Evolutionary conservation across 495 filamentous ascomycete species (phyloP), one percentile per base, ranked within the genome.

Genomic region (Podospora australis): DNA sequence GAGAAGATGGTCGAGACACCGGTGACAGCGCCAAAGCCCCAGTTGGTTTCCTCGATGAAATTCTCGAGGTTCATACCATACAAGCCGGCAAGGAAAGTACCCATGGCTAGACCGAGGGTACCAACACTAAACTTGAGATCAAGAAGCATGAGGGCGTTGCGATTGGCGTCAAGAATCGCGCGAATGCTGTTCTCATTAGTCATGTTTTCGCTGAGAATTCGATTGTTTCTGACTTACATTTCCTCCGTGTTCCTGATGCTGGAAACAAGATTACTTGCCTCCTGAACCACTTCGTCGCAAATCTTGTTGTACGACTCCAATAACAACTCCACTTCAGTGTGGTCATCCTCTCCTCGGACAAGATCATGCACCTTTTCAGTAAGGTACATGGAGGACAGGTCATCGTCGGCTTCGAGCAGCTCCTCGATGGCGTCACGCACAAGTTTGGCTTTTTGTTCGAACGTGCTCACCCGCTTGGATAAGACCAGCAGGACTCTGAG

Each of bases 11-110:
- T 75, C 47, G 84, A 90, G 53, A 76, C 73, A 11, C 66, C 72
- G 3, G 82, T 86, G 52, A 97, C 82, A 35, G 77, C 80, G 22
- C 74, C 71, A 64, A 98, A 96, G 8, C 90, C 92, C 58, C 90
- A 73, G 64, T 88, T 81, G n/a, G 87, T 88, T 66, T 97, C 92
- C 71, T 98, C 92, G 53, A 97, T 84, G 66, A 97, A 98, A 67
- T 97, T 97, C 62, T 95, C 94, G 53, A 98, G 73, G 69, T 98
- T 98, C 90, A 96, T 96, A 56, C 92, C 92, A 73, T 97, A 97
- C 10, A 97, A 81, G n/a, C 88, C 89, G 22, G 92, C 92, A 60
- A 95, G 79, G 59, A 97, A 89, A 41, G 94, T 95, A 24, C 92
- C 92, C 55, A 88, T 84, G 47, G 87, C 90, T 24, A 98, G 79